Evolutionary conservation across 495 filamentous ascomycete genomes (phyloP), one percentile per base, ranked within the genome.

Genomic region (Talaromyces stipitatus): DNA sequence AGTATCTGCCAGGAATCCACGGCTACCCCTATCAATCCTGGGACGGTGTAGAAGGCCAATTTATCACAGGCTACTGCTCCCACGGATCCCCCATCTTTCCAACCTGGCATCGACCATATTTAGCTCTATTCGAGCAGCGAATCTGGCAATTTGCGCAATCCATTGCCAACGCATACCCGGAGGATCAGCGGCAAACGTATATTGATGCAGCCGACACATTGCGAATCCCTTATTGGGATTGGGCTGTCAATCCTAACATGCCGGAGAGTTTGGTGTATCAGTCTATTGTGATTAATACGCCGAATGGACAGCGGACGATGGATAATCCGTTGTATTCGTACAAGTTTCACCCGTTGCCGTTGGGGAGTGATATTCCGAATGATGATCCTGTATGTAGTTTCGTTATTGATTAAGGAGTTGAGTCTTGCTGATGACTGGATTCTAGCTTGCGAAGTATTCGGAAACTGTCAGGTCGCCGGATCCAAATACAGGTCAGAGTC

Each of bases 171-270:
- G 57, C 56, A 2, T 71, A 69, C 43, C 63, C 66, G 9, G 41
- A 50, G 46, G 50, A 62, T 7, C 41, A 60, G 29, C 60, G 56
- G 23, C 27, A 47, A 11, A 52, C 55, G 24, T 73, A 73, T 54
- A 52, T 67, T 52, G 69, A 67, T 52, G 80, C 80, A 2, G 82
- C 80, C 28, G 60, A 68, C 18, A 66, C 69, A 4, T 74, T 81
- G 54, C 70, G 81, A 8, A 56, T 80, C 9, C 80, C 80, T 3
- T 85, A 78, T 59, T 85, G 79, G 71, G 82, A 85, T 65, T 85
- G 81, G 80, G 78, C 74, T 4, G 62, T 63, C 16, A 72, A 66
- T 47, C 57, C 72, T 54, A 67, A 60, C 30, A 69, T 71, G 55
- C 70, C 69, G n/a, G 60, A 55, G 36, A 52, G 62, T 27, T 38